Evolutionary conservation across 768 basidiomycete species (phyloP).

Genomic region (Psilocybe cubensis): DNA sequence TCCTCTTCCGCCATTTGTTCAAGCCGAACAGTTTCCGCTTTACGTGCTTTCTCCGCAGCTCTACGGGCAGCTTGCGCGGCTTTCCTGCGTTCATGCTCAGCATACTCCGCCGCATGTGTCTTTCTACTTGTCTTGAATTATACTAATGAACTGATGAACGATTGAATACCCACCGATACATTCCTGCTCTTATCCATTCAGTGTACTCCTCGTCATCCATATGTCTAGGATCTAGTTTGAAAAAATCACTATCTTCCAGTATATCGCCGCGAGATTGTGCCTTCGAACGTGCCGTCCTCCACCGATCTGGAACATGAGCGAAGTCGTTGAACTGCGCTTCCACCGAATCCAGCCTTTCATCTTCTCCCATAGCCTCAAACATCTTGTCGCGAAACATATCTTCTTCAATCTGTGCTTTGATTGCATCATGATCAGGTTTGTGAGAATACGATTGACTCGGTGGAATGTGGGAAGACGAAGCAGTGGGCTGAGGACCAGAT

Average conservation of each 20-base stretch:
- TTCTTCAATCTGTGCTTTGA: constrained; percentile 64
- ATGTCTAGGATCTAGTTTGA: constrained; percentile 44
- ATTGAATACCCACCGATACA: constrained; percentile 68
- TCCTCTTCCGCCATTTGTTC: constrained; percentile 58
- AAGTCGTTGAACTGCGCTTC: constrained; percentile 69
- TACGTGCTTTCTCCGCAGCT: constrained; percentile 56
- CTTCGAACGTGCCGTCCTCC: constrained; percentile 42
- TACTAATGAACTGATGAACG: constrained; percentile 1
- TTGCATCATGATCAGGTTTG: constrained; percentile 49
- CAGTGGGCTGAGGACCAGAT: constrained; percentile 26
- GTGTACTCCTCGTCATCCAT: constrained; percentile 91
- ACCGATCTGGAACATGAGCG: constrained; percentile 74
- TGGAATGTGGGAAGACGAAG: constrained; percentile 1
- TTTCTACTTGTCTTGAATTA: constrained; percentile 43
- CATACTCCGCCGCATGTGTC: constrained; percentile 69
- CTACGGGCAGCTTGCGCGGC: constrained; percentile 54
- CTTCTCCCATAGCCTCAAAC: constrained; percentile 72
- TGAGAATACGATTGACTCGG: constrained; percentile 18
- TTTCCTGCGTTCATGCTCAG: constrained; percentile 60
- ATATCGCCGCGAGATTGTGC: constrained; percentile 22
- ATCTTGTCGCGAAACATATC: constrained; percentile 72
- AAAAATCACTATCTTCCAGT: constrained; percentile 37
- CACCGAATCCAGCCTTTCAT: constrained; percentile 66
- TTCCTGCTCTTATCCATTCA: constrained; percentile 84
- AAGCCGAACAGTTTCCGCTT: constrained; percentile 53